Percentiles rank a stretch among this genome's conserved stretches.
phyloP scores from a whole-genome alignment of 495 filamentous ascomycete genomes.

The Lasiosphaeris hirsuta region DNA sequence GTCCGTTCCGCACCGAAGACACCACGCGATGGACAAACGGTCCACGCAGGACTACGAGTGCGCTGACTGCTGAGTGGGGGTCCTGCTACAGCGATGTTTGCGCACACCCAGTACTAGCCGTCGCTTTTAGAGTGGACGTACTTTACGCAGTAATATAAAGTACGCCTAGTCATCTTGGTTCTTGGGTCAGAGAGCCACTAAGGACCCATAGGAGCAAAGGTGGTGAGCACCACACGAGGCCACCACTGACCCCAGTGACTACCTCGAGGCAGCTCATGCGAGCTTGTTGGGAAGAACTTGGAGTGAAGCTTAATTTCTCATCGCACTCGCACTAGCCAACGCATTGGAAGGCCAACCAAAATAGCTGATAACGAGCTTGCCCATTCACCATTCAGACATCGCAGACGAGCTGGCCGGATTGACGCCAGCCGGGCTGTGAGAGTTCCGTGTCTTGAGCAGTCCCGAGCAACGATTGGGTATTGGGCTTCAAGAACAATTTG shows the following conservation, averaged over 20 bases:
- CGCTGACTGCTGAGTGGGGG: slow-evolving; percentile 14
- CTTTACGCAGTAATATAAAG: slow-evolving; percentile 21
- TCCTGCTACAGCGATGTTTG: background rate
- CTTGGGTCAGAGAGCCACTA: slow-evolving; percentile 19
- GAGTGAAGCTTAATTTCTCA: slow-evolving; percentile 23
- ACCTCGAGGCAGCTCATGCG: slow-evolving; percentile 10
- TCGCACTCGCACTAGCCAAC: background rate
- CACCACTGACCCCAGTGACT: too few relatives aligned
- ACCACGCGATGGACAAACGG: slow-evolving; percentile 14
- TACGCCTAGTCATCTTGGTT: slow-evolving; percentile 20
- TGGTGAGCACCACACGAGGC: slow-evolving; percentile 4
- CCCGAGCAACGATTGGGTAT: background rate
- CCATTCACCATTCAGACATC: background rate
- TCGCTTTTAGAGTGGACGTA: slow-evolving; percentile 5
- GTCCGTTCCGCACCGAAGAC: slow-evolving; percentile 6
- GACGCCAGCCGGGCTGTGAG: too few relatives aligned
- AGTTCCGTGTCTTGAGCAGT: background rate
- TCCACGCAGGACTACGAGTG: too few relatives aligned
- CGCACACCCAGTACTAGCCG: background rate
- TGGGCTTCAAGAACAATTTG: background rate
- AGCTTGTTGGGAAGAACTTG: slow-evolving; percentile 20
- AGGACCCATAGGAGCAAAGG: background rate
- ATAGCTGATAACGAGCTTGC: slow-evolving; percentile 4
- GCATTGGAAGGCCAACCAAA: slow-evolving; percentile 10
- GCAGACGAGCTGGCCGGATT: too few relatives aligned